Conservation (phyloP, 192 early-diverging fungal species). For the Gamsiella multidivaricata region DNA sequence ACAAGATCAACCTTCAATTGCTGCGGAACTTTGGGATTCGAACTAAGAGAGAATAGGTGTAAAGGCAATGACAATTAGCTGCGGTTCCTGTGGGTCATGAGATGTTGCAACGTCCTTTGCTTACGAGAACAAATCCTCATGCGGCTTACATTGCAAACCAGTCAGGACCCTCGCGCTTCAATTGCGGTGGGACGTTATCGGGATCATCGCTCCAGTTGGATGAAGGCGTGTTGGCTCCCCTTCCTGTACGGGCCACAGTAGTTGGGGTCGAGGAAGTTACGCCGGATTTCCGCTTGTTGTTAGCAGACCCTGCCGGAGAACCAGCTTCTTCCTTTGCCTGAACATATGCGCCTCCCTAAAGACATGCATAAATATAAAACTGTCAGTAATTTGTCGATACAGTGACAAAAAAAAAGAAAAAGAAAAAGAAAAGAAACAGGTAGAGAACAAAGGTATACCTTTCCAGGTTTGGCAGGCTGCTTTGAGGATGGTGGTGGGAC, state of each 20-base stretch:
- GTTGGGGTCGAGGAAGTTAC: slow-evolving; percentile 27
- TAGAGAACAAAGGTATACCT: slow-evolving; percentile 14
- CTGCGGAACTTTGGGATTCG: slow-evolving; percentile 74
- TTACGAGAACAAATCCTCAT: no score
- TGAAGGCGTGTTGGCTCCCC: slow-evolving; percentile 43
- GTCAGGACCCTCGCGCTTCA: slow-evolving; percentile 85
- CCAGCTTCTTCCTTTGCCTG: slow-evolving; percentile 41
- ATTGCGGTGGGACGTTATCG: slow-evolving; percentile 75
- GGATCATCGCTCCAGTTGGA: slow-evolving; percentile 79
- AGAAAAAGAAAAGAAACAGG: background rate
- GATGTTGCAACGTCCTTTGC: background rate
- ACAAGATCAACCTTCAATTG: slow-evolving; percentile 73
- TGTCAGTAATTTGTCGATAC: no score
- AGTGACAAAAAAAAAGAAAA: background rate
- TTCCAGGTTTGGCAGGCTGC: slow-evolving; percentile 32
- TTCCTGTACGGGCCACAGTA: slow-evolving; percentile 29
- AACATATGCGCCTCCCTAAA: slow-evolving; percentile 27
- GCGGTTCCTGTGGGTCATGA: background rate
- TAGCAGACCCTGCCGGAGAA: slow-evolving; percentile 7
- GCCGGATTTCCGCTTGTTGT: slow-evolving; percentile 43
- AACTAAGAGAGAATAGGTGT: slow-evolving; percentile 48
- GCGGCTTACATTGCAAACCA: slow-evolving; percentile 84
- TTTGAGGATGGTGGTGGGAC: slow-evolving; percentile 35
- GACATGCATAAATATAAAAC: no score
- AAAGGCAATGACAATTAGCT: background rate